phyloP scores from a whole-genome alignment of 164 flowering plant genomes.

The Kalanchoe fedtschenkoi region DNA sequence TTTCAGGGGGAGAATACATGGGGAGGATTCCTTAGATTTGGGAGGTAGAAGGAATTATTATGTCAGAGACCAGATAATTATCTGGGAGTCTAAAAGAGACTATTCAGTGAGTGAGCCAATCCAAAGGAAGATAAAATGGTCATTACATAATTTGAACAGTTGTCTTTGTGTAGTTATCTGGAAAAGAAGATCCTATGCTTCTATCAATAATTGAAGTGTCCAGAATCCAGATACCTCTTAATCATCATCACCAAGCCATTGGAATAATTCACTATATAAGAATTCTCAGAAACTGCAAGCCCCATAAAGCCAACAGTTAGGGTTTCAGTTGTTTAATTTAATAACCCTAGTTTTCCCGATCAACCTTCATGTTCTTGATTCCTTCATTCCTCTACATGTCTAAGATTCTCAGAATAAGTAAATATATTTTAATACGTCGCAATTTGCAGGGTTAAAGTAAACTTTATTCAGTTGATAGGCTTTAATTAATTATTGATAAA shows the following conservation, averaged over 20 bases:
- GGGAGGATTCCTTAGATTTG: not conserved
- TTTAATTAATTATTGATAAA: not conserved
- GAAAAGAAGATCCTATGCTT: conserved; percentile 1
- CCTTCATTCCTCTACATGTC: too few relatives aligned
- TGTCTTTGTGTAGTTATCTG: conserved; percentile 1
- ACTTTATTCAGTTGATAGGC: not conserved
- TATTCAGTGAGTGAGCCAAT: not conserved
- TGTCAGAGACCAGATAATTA: not conserved
- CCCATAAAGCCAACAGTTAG: not conserved
- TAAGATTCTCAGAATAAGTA: not conserved
- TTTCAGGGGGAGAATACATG: not conserved
- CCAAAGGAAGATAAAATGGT: not conserved
- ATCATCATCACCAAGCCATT: not conserved
- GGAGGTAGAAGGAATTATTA: not conserved
- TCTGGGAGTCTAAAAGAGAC: not conserved
- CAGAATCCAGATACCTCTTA: not conserved
- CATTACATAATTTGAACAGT: not conserved
- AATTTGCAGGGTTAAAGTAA: too few relatives aligned
- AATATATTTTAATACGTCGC: too few relatives aligned
- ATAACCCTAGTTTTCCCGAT: not conserved
- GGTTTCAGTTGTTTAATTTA: not conserved
- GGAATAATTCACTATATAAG: not conserved
- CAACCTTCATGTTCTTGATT: too few relatives aligned
- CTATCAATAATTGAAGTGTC: conserved; percentile 3
- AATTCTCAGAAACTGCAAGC: not conserved